Percentiles rank a stretch among this genome's conserved stretches.
Evolutionary conservation across 306 rosid species (phyloP).

Genomic region (Arachis stenosperma): DNA sequence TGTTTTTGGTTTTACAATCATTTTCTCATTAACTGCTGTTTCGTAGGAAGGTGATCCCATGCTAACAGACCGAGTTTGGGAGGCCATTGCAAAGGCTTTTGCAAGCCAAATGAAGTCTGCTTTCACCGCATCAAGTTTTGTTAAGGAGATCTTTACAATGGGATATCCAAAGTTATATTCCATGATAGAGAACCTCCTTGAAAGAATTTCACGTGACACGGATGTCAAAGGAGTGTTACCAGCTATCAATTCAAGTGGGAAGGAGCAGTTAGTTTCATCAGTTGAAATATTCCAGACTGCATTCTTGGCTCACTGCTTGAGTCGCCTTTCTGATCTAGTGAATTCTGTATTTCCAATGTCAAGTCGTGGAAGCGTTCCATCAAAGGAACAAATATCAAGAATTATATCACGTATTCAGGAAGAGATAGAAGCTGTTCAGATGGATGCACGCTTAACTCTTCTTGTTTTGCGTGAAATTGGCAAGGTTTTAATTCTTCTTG

Average conservation of each 20-base stretch:
- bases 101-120: conserved; percentile 95
- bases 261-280: conserved; percentile 77
- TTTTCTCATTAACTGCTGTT: conserved; percentile 38
- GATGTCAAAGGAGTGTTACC: conserved; percentile 94
- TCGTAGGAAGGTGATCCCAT: conserved; percentile 87
- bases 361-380: conserved; percentile 93
- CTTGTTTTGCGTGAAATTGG: conserved; percentile 96
- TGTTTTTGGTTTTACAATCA: conserved; percentile 24
- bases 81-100: conserved; percentile 91
- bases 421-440: conserved; percentile 94
- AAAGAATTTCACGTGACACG: conserved; percentile 90
- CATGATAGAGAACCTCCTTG: conserved; percentile 93
- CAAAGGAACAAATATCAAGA: conserved; percentile 87
- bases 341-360: conserved; percentile 90
- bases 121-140: conserved; percentile 97
- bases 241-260: conserved; percentile 81
- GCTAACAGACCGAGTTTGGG: conserved; percentile 93
- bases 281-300: conserved; percentile 92
- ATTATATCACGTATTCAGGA: conserved; percentile 85
- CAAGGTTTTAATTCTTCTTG: conserved; percentile 83
- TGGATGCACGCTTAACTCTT: conserved; percentile 93
- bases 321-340: conserved; percentile 97
- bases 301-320: conserved; percentile 82
- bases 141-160: conserved; percentile 87
- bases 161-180: conserved; percentile 94